A percentile compares a stretch with the other conserved stretches of the same genome.
phyloP scores from a whole-genome alignment of 192 early-diverging fungal species.

The Lobosporangium transversale region DNA sequence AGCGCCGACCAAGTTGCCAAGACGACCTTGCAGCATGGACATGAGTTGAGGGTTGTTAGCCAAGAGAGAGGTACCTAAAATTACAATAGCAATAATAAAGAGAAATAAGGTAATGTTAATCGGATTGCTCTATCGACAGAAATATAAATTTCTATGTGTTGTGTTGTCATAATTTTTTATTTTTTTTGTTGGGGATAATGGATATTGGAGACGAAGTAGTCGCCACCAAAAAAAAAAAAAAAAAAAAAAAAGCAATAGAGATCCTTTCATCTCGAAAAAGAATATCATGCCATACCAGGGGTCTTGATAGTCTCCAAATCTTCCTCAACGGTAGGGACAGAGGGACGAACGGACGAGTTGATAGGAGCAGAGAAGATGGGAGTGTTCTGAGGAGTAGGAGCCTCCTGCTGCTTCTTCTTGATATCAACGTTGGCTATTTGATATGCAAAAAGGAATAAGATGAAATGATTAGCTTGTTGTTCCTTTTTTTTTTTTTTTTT shows the following conservation, averaged over 20 bases:
- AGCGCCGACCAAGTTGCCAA: constrained; percentile 82
- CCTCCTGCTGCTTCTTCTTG: constrained; percentile 63
- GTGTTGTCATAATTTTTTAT: background rate
- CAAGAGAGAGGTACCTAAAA: background rate
- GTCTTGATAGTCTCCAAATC: constrained; percentile 59
- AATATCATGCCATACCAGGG: too few relatives aligned
- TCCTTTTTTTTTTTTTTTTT: too few relatives aligned
- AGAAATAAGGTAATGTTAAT: too few relatives aligned
- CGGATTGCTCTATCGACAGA: too few relatives aligned
- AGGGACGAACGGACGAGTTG: too few relatives aligned
- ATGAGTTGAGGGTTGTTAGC: constrained; percentile 71
- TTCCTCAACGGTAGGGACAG: constrained; percentile 59
- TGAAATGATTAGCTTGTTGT: background rate
- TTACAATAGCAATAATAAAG: too few relatives aligned
- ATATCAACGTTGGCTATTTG: constrained; percentile 59
- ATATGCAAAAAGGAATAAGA: background rate
- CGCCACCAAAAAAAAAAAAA: too few relatives aligned
- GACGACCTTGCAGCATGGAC: constrained; percentile 81
- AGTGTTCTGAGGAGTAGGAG: constrained; percentile 68
- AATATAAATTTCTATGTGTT: too few relatives aligned
- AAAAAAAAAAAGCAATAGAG: background rate
- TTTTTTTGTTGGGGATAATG: background rate
- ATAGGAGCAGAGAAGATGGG: constrained; percentile 66
- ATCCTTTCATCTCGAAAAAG: too few relatives aligned
- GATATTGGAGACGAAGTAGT: too few relatives aligned